Evolutionary conservation across 2,329 filamentous ascomycete genomes (phyloP), one percentile per base, ranked within the genome.

Genomic region (Alternaria solani): DNA sequence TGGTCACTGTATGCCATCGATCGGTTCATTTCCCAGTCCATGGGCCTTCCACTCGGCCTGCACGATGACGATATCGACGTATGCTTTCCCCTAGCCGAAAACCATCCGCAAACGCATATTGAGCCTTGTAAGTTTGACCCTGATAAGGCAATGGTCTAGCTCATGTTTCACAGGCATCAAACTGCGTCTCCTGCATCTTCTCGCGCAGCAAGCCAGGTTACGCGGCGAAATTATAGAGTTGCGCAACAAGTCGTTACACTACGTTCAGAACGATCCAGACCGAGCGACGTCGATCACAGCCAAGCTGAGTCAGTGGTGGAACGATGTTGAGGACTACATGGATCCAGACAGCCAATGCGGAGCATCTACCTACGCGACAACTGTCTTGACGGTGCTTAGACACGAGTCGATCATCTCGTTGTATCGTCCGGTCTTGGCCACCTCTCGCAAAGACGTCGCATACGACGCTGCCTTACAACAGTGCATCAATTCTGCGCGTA

Each of bases 11-110:
- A 87, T 49, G 82, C 79, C 16, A 72, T 87, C 0, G 86, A 88
- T 43, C 78, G 86, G 46, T 83, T 86, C 57, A 76, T 88, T 0
- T 86, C 83, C 8, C 86, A 88, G 47, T 84, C 85, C 0, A 79
- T 88, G 2, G 86, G 86, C 0, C 75, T 87, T 0, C 86, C 86
- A 0, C 74, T 87, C 1, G 82, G 83, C 20, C 83, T 88, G 11
- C 81, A 82, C 51, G 86, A 88, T 61, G 83, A 87, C 43, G 86
- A 88, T 57, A 73, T 87, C 6, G 86, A 88, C 64, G 86, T 88
- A 1, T 88, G 86, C 62, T 85, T 85, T 57, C 83, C 82, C 0
- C 81, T 80, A 0, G 72, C 81, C 3, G 85, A 87, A 64, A 71
- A 70, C 2, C 85, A 87, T 60, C 59, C 71, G 1, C 52, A 57